phyloP scores from a whole-genome alignment of 2,329 filamentous ascomycete genomes.

The Talaromyces sp. region DNA sequence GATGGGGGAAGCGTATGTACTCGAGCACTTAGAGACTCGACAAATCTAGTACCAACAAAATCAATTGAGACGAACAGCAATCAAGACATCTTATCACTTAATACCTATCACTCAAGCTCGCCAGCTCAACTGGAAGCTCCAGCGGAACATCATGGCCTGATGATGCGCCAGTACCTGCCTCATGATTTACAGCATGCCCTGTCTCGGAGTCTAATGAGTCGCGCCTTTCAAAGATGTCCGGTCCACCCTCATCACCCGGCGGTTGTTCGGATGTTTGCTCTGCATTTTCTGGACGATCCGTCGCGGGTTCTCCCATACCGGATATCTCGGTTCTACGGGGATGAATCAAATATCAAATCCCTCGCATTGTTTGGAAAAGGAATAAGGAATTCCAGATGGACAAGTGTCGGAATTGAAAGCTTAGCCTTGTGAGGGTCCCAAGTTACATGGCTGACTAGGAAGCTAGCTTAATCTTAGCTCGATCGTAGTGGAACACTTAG shows the following conservation, averaged over 20 bases:
- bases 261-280: constrained; percentile 1
- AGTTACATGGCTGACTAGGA: not conserved
- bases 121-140: constrained; percentile 88
- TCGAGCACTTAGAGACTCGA: constrained; percentile 83
- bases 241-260: constrained; percentile 15
- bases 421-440: not conserved
- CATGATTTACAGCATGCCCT: constrained; percentile 28
- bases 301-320: constrained; percentile 7
- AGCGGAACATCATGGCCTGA: constrained; percentile 68
- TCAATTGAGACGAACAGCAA: not conserved
- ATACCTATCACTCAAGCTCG: constrained; percentile 84
- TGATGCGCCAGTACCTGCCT: constrained; percentile 25
- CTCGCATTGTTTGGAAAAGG: not conserved
- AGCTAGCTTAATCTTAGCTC: constrained; percentile 2
- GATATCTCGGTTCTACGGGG: not conserved
- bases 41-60: constrained; percentile 60
- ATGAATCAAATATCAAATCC: not conserved
- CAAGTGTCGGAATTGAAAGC: not conserved
- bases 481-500: not conserved
- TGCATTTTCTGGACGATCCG: not conserved
- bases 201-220: constrained; percentile 30
- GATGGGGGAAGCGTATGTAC: constrained; percentile 79
- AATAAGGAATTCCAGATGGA: not conserved
- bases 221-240: constrained; percentile 46
- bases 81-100: constrained; percentile 4